phyloP scores from a whole-genome alignment of 2,329 filamentous ascomycete genomes.

The Hymenoscyphus fructigenus region DNA sequence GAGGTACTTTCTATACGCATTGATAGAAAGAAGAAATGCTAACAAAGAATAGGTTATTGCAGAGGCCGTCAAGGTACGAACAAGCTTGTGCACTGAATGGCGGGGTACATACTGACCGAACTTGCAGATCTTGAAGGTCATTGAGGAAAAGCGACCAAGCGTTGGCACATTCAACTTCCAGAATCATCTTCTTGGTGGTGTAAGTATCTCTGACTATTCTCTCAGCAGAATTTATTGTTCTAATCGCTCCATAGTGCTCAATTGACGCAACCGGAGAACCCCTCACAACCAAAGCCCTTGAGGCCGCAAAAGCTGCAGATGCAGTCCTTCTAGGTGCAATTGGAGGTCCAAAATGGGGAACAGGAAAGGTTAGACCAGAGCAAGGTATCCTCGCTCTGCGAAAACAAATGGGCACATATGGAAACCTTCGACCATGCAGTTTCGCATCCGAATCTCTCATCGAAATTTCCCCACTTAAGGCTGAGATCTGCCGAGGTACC shows the following conservation, averaged over 20 bases:
- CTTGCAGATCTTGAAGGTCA: constrained; percentile 69
- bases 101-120: background rate
- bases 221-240: background rate
- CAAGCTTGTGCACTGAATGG: background rate
- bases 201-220: constrained; percentile 50
- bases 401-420: constrained; percentile 91
- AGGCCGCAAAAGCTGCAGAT: constrained; percentile 79
- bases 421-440: constrained; percentile 93
- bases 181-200: constrained; percentile 86
- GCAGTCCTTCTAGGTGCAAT: constrained; percentile 92
- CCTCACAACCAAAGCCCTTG: constrained; percentile 79
- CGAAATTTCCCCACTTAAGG: constrained; percentile 82
- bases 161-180: constrained; percentile 82
- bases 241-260: constrained; percentile 62
- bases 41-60: constrained; percentile 62
- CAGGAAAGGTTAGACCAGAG: constrained; percentile 82
- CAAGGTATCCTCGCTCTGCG: constrained; percentile 88
- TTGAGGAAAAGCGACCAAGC: constrained; percentile 70
- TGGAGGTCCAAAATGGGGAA: constrained; percentile 96
- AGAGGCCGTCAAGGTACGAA: constrained; percentile 77
- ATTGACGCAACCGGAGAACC: constrained; percentile 79
- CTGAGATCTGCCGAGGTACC: constrained; percentile 78
- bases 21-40: constrained; percentile 2
- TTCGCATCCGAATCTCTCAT: constrained; percentile 87
- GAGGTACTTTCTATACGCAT: constrained; percentile 56